Conservation (phyloP, 208 protist genomes). For the Phytomonas sp. region DNA sequence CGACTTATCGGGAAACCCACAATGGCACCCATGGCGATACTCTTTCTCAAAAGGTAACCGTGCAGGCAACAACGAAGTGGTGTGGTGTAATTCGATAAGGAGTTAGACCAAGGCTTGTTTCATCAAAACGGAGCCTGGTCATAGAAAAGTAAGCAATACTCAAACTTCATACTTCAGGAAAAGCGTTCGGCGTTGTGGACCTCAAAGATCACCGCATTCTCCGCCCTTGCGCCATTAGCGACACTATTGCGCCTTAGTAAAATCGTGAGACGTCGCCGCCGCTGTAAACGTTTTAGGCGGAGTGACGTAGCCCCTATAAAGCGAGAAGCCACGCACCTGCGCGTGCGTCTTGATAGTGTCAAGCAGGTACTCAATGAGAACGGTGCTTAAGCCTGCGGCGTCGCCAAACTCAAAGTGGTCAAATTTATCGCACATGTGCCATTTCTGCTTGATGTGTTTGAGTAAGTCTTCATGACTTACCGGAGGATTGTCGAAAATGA, state of each 20-base stretch:
- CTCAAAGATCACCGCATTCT: too few relatives aligned
- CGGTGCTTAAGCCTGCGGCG: constrained; percentile 42
- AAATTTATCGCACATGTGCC: not conserved
- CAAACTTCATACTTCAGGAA: too few relatives aligned
- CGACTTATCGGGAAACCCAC: too few relatives aligned
- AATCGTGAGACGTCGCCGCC: constrained; percentile 68
- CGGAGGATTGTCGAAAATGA: constrained; percentile 6
- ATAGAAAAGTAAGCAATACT: too few relatives aligned
- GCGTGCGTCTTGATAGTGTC: constrained; percentile 87
- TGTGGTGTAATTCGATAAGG: too few relatives aligned
- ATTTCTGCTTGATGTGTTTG: not conserved
- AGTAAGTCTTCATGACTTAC: not conserved
- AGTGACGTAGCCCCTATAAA: constrained; percentile 55
- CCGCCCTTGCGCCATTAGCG: constrained; percentile 12
- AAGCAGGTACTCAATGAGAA: constrained; percentile 84
- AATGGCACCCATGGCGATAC: too few relatives aligned
- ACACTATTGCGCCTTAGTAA: constrained; percentile 65
- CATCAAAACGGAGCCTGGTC: too few relatives aligned
- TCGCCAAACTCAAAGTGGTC: constrained; percentile 64
- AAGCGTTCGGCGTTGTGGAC: too few relatives aligned
- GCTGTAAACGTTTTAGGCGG: constrained; percentile 25
- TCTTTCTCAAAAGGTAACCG: too few relatives aligned
- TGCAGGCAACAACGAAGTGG: too few relatives aligned
- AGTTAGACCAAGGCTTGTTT: too few relatives aligned
- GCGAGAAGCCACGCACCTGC: constrained; percentile 38